Evolutionary conservation across 371 early-diverging fungal genomes (phyloP), one percentile per base, ranked within the genome.

Genomic region (Mucor sp.): DNA sequence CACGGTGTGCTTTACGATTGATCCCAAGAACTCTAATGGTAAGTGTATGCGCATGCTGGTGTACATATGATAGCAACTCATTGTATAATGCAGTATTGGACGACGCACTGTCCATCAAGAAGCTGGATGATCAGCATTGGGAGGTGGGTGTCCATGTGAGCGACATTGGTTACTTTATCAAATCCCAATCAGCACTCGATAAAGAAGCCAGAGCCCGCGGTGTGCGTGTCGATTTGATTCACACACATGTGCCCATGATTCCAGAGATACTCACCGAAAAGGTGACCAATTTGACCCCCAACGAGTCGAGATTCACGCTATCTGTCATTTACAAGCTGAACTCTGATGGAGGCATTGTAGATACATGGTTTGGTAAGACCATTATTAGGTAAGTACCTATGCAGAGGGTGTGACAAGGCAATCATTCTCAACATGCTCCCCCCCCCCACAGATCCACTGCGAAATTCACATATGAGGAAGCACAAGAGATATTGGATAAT

Each of bases 101-200:
- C 35, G 63, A 67, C 69, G 77, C 77, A 17, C 84, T 57, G 6
- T 71, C 30, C 25, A 98, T 63, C 98, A 99, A 78, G 97, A 98
- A 81, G 97, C 97, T 9, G 23, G 89, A 88, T 9, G 86, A 91
- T 48, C 91, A 90, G 25, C 91, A 81, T 21, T 93, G 81, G 73
- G 91, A 94, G 76, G 89, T 98, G 41, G 98, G 97, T 62, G 96
- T 97, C 12, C 99, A 99, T 76, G 98, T 99, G 73, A 97, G 99
- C 62, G 99, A 99, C 79, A 98, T 99, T 14, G 90, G 95, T 7
- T 90, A 96, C 77, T 99, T 98, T 87, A 96, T 99, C 57, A 85
- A 88, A 72, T 87, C 89, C 17, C 88, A 88, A 65, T 91, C 94
- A 15, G 87, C 90, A 1, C 75, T 99, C 77, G 99, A 99, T 78